Evolutionary conservation across 768 basidiomycete species (phyloP), one percentile per base, ranked within the genome.

Genomic region (Favolaschia claudopus): DNA sequence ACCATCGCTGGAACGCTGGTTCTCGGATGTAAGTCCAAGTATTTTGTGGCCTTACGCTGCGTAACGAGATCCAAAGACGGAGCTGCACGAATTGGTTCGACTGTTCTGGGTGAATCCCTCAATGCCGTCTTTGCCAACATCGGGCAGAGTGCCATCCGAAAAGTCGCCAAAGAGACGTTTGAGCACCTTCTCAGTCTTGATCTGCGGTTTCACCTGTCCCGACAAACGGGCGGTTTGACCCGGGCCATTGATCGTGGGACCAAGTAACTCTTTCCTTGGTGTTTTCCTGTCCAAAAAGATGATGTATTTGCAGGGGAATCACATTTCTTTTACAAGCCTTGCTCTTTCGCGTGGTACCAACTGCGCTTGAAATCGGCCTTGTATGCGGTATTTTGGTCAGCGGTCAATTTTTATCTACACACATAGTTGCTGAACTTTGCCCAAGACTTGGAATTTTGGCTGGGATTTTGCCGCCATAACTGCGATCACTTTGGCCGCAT

Each of bases 61-160:
- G 51, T 51, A 47, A 54, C 49, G 32, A 55, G 50, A 28, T 19
- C 48, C 19, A 19, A 68, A 99, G 97, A 99, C 69, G 97, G 95
- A 1, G 85, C 87, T 7, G 95, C 96, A 1, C 84, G 97, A 38
- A 85, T 99, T 40, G 90, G 93, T 33, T 91, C 97, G 4, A 92
- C 93, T 0, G 80, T 98, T 9, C 97, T 93, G 62, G 88, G 89
- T 13, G 97, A 99, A 74, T 79, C 99, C 2, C 77, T 99, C 32
- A 99, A 99, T 65, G 96, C 96, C 0, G 88, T 98, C 6, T 99
- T 99, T 60, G 97, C 97, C 50, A 92, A 91, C 46, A 95, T 99
- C 55, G 93, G 96, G 3, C 97, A 99, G 69, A 85, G 87, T 19
- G 96, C 96, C 1, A 92, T 99, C 50, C 89, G 97, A 38, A 92